phyloP scores from a whole-genome alignment of 2,329 filamentous ascomycete species.

The Aspergillus fijiensis region DNA sequence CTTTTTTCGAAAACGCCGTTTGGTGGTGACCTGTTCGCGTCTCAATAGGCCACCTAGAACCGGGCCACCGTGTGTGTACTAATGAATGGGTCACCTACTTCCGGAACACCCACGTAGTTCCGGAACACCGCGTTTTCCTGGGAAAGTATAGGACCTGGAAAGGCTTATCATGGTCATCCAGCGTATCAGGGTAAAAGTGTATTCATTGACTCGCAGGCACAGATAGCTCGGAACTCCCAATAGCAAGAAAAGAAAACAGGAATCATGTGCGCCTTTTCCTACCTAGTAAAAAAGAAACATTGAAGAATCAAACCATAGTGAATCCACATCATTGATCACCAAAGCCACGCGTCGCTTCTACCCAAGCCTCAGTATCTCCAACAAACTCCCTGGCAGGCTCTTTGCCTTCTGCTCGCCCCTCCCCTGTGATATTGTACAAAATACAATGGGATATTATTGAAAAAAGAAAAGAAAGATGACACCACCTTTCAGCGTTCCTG shows the following conservation, averaged over 20 bases:
- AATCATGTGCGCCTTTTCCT: slow-evolving; percentile 14
- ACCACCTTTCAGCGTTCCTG: slow-evolving; percentile 4
- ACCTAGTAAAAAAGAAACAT: neutral
- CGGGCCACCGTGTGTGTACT: no score
- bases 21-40: no score
- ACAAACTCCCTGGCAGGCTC: neutral
- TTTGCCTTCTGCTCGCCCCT: neutral
- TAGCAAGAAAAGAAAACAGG: neutral
- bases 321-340: slow-evolving; percentile 2
- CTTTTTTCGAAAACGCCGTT: no score
- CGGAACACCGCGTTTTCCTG: no score
- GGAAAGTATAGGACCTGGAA: no score
- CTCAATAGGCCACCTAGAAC: no score
- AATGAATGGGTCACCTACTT: no score
- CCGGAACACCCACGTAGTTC: no score
- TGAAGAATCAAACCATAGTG: slow-evolving; percentile 1
- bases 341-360: neutral
- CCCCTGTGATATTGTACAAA: slow-evolving; percentile 24
- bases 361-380: neutral
- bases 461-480: slow-evolving; percentile 8
- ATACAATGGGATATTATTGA: slow-evolving; percentile 19
- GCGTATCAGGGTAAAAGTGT: neutral
- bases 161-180: no score
- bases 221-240: slow-evolving; percentile 8
- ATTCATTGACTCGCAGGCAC: neutral